Conservation (phyloP, 495 filamentous ascomycete genomes). For the Choiromyces venosus region DNA sequence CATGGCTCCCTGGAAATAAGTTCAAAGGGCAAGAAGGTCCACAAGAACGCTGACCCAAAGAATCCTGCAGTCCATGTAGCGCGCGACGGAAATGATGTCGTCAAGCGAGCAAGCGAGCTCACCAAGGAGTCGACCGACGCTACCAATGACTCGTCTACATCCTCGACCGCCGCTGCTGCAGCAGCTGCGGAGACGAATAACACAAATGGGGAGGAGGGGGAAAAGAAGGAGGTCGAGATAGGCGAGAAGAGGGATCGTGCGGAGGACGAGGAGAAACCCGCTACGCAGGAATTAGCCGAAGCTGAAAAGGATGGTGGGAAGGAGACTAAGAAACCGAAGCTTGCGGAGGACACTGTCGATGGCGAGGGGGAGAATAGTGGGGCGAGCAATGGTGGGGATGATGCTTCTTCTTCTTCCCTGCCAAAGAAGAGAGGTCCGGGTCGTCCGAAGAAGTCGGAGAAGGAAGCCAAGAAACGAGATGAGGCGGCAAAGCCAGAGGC, state of each 20-base stretch:
- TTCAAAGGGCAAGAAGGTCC: slow-evolving; percentile 60
- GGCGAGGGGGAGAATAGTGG: slow-evolving; percentile 35
- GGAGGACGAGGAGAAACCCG: slow-evolving; percentile 43
- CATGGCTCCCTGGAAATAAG: slow-evolving; percentile 55
- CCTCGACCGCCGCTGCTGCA: slow-evolving; percentile 5
- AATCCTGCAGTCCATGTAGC: slow-evolving; percentile 57
- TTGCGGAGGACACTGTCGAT: slow-evolving; percentile 30
- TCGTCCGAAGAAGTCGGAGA: slow-evolving; percentile 45
- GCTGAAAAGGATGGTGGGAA: slow-evolving; percentile 45
- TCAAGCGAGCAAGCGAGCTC: slow-evolving; percentile 55
- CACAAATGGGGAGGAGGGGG: slow-evolving; percentile 33
- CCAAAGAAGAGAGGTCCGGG: slow-evolving; percentile 47
- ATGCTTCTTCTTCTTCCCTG: slow-evolving; percentile 25
- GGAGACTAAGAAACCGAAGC: slow-evolving; percentile 43
- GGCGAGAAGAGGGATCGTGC: slow-evolving; percentile 44
- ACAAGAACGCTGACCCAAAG: slow-evolving; percentile 53
- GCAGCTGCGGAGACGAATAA: slow-evolving; percentile 42
- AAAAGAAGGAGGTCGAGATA: slow-evolving; percentile 40
- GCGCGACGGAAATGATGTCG: slow-evolving; percentile 59
- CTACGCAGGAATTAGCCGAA: slow-evolving; percentile 28
- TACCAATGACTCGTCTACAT: slow-evolving; percentile 6
- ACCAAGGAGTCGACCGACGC: slow-evolving; percentile 31
- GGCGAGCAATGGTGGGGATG: slow-evolving; percentile 26
- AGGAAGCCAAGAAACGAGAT: slow-evolving; percentile 35
- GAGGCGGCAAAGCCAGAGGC: slow-evolving; percentile 29